phyloP scores from a whole-genome alignment of 1,284 basidiomycete genomes.

The Porodaedalea pini region DNA sequence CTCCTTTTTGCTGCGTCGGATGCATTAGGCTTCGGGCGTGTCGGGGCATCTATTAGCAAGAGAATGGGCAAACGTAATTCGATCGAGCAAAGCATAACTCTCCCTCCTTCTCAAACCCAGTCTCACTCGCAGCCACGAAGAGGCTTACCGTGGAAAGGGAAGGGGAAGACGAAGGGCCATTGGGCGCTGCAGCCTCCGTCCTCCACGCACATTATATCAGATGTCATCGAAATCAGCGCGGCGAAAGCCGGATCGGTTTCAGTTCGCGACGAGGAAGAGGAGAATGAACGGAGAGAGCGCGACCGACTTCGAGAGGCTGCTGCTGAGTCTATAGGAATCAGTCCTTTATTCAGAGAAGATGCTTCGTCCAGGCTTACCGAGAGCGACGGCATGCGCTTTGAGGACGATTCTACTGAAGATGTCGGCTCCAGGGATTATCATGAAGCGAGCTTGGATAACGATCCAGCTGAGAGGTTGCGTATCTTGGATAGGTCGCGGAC shows the following conservation, averaged over 20 bases:
- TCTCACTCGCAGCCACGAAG: conserved; percentile 12
- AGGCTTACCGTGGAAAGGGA: conserved; percentile 19
- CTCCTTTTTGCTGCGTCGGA: conserved; percentile 18
- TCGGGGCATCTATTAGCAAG: conserved; percentile 14
- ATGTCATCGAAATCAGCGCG: conserved; percentile 69
- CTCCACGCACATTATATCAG: conserved; percentile 26
- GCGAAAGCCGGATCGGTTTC: conserved; percentile 13
- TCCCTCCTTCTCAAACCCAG: background rate
- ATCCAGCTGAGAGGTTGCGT: conserved; percentile 4
- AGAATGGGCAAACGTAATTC: conserved; percentile 14
- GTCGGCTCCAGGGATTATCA: conserved; percentile 2
- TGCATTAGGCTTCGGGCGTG: conserved; percentile 15
- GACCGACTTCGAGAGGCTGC: conserved; percentile 68
- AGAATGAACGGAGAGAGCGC: conserved; percentile 67
- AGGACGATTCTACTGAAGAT: conserved; percentile 23
- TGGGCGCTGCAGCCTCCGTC: conserved; percentile 20
- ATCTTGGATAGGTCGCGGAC: conserved; percentile 11
- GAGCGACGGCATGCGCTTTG: conserved; percentile 21
- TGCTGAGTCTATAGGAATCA: conserved; percentile 68
- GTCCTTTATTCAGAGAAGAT: conserved; percentile 33
- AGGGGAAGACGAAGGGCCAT: conserved; percentile 18
- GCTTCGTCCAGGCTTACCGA: conserved; percentile 19
- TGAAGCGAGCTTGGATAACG: conserved; percentile 15
- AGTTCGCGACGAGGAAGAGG: conserved; percentile 30
- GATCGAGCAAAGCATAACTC: background rate